phyloP scores from a whole-genome alignment of 495 filamentous ascomycete species.

The Sordaria brevicollis region DNA sequence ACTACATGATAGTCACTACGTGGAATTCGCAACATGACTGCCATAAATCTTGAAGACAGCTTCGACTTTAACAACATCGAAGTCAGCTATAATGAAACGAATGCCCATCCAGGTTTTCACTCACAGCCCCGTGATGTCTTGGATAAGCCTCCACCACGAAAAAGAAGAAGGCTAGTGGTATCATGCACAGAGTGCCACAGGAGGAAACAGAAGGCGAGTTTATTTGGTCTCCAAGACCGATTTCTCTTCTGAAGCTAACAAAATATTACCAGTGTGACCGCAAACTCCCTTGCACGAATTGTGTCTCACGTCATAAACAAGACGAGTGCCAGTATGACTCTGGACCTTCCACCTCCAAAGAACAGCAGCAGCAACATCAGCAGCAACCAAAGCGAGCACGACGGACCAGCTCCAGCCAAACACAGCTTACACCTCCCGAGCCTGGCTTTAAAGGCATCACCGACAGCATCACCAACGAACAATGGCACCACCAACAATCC shows the following conservation, averaged over 20 bases:
- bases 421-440: background rate
- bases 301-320: slow-evolving; percentile 41
- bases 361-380: slow-evolving; percentile 9
- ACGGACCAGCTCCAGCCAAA: slow-evolving; percentile 1
- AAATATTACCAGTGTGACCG: slow-evolving; percentile 43
- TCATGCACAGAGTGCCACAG: slow-evolving; percentile 55
- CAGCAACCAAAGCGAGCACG: slow-evolving; percentile 9
- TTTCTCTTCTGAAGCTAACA: background rate
- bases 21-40: background rate
- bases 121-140: background rate
- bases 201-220: slow-evolving; percentile 49
- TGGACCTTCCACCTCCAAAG: slow-evolving; percentile 33
- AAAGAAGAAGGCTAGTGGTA: slow-evolving; percentile 50
- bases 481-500: background rate
- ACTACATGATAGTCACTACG: background rate
- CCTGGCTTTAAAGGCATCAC: background rate
- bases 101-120: background rate
- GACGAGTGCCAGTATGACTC: slow-evolving; percentile 41
- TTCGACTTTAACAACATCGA: background rate
- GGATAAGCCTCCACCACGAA: slow-evolving; percentile 29
- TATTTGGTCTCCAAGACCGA: background rate
- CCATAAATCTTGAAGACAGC: background rate
- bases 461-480: background rate
- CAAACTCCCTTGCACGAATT: slow-evolving; percentile 51
- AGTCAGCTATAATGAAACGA: background rate